phyloP scores from a whole-genome alignment of 495 filamentous ascomycete genomes.

The Parathielavia hyrcaniae region DNA sequence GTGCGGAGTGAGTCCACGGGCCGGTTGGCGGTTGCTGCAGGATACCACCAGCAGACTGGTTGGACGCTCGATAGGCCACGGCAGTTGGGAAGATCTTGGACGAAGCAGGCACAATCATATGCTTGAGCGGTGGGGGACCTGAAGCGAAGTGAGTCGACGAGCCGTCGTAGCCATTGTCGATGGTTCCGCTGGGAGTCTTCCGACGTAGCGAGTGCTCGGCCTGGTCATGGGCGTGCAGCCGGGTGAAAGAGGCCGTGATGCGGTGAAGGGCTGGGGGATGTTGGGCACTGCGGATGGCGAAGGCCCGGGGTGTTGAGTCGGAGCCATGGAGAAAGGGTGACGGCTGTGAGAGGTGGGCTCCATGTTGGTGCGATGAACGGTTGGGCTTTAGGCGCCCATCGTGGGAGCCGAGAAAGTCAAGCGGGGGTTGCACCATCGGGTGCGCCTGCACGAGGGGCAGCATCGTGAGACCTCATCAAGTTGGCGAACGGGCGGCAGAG shows the following conservation, averaged over 20 bases:
- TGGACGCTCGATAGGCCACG: slow-evolving; percentile 19
- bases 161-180: slow-evolving; percentile 91
- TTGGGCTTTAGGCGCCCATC: slow-evolving; percentile 31
- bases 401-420: slow-evolving; percentile 33
- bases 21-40: slow-evolving; percentile 14
- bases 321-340: slow-evolving; percentile 17
- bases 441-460: slow-evolving; percentile 44
- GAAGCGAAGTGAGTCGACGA: slow-evolving; percentile 67
- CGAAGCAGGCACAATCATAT: slow-evolving; percentile 65
- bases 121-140: slow-evolving; percentile 75
- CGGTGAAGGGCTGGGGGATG: slow-evolving; percentile 31
- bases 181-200: slow-evolving; percentile 90
- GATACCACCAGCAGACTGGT: slow-evolving; percentile 9
- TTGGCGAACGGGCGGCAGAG: not conserved
- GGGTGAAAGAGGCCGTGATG: slow-evolving; percentile 30
- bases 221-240: slow-evolving; percentile 35
- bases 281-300: slow-evolving; percentile 40
- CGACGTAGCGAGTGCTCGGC: slow-evolving; percentile 77
- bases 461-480: slow-evolving; percentile 32
- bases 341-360: slow-evolving; percentile 15
- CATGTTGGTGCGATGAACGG: slow-evolving; percentile 29
- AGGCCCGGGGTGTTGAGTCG: slow-evolving; percentile 30
- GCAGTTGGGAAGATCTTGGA: slow-evolving; percentile 38
- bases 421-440: slow-evolving; percentile 43
- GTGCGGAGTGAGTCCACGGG: slow-evolving; percentile 23